These are phyloP conservation scores for Nidularia pulvinata DNA, from an alignment of 768 basidiomycete genomes.

Conservation along the genomic window DNA sequence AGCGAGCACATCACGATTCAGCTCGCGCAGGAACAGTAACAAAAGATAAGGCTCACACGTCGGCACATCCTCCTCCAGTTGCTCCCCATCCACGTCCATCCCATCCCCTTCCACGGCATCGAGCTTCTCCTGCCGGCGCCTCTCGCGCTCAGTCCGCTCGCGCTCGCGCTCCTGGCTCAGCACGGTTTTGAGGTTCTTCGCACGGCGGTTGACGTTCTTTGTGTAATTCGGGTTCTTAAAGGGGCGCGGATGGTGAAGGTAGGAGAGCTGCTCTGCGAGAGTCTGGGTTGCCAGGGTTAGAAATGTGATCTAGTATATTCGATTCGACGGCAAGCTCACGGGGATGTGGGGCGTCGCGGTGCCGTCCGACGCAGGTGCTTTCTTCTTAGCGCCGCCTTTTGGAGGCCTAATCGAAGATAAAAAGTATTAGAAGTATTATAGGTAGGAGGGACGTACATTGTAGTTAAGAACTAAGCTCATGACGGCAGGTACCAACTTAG, in stretches of 20 bases:
- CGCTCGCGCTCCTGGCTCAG: slow-evolving; percentile 79
- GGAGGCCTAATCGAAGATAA: slow-evolving; percentile 32
- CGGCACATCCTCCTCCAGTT: slow-evolving; percentile 59
- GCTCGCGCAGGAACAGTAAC: not conserved
- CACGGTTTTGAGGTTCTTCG: slow-evolving; percentile 81
- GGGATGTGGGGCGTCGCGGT: slow-evolving; percentile 41
- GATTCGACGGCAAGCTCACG: slow-evolving; percentile 16
- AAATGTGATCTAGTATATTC: not conserved
- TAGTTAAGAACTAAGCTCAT: not conserved
- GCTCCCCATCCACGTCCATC: slow-evolving; percentile 58
- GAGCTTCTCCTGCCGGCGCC: slow-evolving; percentile 43
- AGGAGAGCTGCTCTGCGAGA: slow-evolving; percentile 74
- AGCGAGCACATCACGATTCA: not conserved
- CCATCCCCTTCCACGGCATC: slow-evolving; percentile 29
- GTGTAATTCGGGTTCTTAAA: slow-evolving; percentile 77
- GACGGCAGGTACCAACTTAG: not conserved
- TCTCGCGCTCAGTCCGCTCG: slow-evolving; percentile 68
- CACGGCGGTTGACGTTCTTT: slow-evolving; percentile 70
- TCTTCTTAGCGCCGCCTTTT: slow-evolving; percentile 39
- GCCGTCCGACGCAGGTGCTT: slow-evolving; percentile 39
- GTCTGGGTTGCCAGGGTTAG: slow-evolving; percentile 24
- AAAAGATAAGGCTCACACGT: slow-evolving; percentile 51
- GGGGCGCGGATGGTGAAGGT: slow-evolving; percentile 65
- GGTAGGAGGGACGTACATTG: not conserved
- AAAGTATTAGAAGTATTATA: not conserved